These are phyloP conservation scores for Plasmodium gonderi DNA, from an alignment of 169 alveolate genomes.

Conservation along the genomic window DNA sequence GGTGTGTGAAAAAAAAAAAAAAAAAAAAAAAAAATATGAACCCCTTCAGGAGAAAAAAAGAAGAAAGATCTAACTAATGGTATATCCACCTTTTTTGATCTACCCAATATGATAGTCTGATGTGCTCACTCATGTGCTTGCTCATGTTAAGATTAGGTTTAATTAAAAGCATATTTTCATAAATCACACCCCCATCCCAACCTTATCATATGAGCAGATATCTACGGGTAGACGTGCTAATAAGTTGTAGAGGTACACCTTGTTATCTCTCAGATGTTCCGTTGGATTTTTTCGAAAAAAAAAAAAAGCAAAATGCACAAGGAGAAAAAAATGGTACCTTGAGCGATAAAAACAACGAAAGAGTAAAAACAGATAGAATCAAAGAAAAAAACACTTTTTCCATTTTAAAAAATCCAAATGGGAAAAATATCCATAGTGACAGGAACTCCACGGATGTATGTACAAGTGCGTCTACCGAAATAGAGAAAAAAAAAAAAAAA, in stretches of 20 bases:
- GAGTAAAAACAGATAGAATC: not conserved
- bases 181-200: no score
- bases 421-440: not conserved
- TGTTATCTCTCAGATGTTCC: not conserved
- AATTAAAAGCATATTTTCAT: no score
- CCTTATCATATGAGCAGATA: not conserved
- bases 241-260: not conserved
- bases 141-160: no score
- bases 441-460: not conserved
- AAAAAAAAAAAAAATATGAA: no score
- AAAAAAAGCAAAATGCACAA: not conserved
- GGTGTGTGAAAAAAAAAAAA: no score
- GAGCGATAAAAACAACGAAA: not conserved
- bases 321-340: not conserved
- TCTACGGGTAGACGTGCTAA: no score
- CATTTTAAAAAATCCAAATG: not conserved
- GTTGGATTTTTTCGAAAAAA: not conserved
- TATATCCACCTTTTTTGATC: no score
- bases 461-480: not conserved
- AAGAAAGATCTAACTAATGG: no score
- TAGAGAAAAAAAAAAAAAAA: not conserved
- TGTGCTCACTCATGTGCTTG: no score
- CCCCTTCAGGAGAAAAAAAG: no score
- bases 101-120: no score
- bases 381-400: not conserved